These are phyloP conservation scores for Turnera subulata DNA, from an alignment of 345 rosid genomes.

Conservation along the genomic window DNA sequence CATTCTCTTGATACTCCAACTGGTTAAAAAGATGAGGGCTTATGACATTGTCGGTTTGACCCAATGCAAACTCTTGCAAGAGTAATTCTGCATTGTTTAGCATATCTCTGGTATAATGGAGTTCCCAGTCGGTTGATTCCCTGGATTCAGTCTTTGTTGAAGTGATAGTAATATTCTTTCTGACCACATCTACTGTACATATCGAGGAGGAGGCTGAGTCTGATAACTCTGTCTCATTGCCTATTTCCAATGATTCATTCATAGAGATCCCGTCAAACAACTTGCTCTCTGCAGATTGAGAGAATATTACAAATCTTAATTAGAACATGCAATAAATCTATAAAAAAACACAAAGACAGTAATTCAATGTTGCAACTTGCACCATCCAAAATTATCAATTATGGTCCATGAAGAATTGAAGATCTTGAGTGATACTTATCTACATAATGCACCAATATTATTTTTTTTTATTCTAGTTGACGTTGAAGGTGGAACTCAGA, in stretches of 20 bases:
- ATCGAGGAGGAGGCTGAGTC: conserved; percentile 44
- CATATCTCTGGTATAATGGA: conserved; percentile 45
- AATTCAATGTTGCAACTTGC: too few relatives aligned
- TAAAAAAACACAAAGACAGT: too few relatives aligned
- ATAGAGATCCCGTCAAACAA: neutral
- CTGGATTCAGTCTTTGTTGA: conserved; percentile 21
- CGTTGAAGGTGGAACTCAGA: too few relatives aligned
- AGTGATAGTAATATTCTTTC: conserved; percentile 13
- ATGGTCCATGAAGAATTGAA: too few relatives aligned
- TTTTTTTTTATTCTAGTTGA: too few relatives aligned
- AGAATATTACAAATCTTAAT: neutral
- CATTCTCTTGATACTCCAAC: conserved; percentile 36
- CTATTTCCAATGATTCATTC: conserved; percentile 17
- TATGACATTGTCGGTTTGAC: conserved; percentile 34
- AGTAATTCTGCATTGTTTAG: conserved; percentile 37
- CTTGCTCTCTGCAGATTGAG: conserved; percentile 27
- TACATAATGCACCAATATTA: neutral
- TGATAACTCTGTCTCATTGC: conserved; percentile 28
- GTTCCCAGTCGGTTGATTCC: conserved; percentile 48
- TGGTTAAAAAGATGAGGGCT: conserved; percentile 40
- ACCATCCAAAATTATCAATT: too few relatives aligned
- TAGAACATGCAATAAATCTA: neutral
- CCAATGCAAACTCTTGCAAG: conserved; percentile 41
- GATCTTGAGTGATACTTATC: too few relatives aligned
- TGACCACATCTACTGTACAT: conserved; percentile 21